phyloP scores from a whole-genome alignment of 345 rosid genomes.

The Dipteronia sinensis region DNA sequence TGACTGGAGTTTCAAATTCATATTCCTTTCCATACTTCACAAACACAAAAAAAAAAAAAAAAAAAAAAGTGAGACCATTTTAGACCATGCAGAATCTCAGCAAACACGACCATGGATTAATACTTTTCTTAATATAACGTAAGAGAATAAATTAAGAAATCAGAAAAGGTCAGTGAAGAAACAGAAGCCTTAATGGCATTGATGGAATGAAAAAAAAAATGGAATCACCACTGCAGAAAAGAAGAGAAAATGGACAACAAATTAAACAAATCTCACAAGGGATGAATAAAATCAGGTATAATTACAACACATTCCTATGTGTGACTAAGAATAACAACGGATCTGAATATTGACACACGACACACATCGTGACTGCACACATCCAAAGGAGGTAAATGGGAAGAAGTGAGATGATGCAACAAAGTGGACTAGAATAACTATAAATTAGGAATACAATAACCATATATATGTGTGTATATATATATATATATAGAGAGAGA shows the following conservation, averaged over 20 bases:
- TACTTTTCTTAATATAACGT: background rate
- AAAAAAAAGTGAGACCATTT: background rate
- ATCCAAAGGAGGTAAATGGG: background rate
- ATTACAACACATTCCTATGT: background rate
- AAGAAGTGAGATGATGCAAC: background rate
- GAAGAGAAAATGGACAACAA: background rate
- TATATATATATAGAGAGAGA: too few species aligned
- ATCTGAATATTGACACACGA: background rate
- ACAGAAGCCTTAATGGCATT: background rate
- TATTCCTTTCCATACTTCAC: constrained; percentile 71
- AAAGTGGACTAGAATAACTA: background rate
- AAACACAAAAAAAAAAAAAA: background rate
- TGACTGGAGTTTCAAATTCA: constrained; percentile 77
- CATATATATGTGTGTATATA: too few species aligned
- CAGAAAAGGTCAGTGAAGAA: background rate
- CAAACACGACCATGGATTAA: background rate
- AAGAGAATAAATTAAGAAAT: constrained; percentile 3
- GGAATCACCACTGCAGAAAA: background rate
- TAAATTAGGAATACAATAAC: background rate
- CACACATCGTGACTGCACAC: background rate
- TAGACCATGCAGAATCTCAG: background rate
- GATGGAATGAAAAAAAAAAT: background rate
- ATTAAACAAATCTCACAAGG: background rate
- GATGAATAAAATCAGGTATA: background rate
- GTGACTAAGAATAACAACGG: background rate